Percentiles rank a stretch among this genome's conserved stretches.
phyloP scores from a whole-genome alignment of 2,329 filamentous ascomycete genomes.

The Fusarium floridanum region DNA sequence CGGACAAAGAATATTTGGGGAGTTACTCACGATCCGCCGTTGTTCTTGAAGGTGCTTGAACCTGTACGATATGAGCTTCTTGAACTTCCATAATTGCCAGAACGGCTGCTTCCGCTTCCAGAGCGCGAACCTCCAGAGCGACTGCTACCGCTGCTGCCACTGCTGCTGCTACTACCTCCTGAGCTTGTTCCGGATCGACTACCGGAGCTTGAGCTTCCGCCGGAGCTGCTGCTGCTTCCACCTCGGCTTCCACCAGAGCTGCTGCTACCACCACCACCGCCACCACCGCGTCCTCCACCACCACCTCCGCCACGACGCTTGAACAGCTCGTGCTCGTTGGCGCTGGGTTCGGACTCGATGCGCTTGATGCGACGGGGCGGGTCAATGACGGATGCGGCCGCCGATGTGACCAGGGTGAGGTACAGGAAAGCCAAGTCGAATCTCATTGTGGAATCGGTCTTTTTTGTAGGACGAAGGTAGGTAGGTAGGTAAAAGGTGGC shows the following conservation, averaged over 20 bases:
- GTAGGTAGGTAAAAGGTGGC: neutral
- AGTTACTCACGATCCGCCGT: conserved; percentile 22
- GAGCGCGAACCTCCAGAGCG: conserved; percentile 30
- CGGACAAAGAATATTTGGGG: too few species aligned
- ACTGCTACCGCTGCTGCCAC: conserved; percentile 3
- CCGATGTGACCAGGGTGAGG: conserved; percentile 47
- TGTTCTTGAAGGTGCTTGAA: conserved; percentile 15
- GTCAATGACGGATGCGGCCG: conserved; percentile 44
- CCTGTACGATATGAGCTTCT: conserved; percentile 38
- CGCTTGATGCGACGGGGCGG: conserved; percentile 41
- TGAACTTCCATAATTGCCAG: conserved; percentile 12
- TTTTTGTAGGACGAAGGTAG: conserved; percentile 5
- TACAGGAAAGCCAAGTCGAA: conserved; percentile 47
- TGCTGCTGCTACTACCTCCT: conserved; percentile 14
- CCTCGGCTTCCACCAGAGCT: conserved; percentile 5
- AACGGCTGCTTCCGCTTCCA: conserved; percentile 23
- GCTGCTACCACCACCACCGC: conserved; percentile 44
- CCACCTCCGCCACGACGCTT: conserved; percentile 73
- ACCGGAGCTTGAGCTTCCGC: conserved; percentile 18
- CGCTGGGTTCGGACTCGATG: conserved; percentile 39
- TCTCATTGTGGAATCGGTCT: conserved; percentile 48
- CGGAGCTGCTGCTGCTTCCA: conserved; percentile 4
- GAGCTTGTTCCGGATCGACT: conserved; percentile 14
- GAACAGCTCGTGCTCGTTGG: conserved; percentile 62
- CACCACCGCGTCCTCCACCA: conserved; percentile 60